Evolutionary conservation across 2,329 filamentous ascomycete genomes (phyloP), one percentile per base, ranked within the genome.

Genomic region (Venturia asperata): DNA sequence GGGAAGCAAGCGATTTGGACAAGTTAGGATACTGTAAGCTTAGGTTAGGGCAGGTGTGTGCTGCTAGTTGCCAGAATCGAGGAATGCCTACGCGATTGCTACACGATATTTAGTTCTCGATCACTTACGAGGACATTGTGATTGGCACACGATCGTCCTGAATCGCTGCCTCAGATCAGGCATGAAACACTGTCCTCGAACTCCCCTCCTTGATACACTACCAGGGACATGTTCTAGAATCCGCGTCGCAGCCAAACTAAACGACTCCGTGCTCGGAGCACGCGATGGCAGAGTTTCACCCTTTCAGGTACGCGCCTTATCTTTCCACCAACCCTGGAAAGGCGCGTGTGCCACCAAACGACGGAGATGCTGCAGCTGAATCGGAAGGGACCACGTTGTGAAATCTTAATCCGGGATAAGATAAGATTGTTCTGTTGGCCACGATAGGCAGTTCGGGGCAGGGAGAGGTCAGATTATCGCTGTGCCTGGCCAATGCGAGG

Each of bases 401-500:
- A 17, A 5, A 52, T 30, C 11, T 3, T 3, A 27, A 5, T 49
- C 21, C 13, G 10, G 47, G 30, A 13, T 24, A 13, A 58, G 52
- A 58, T 58, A 58, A 58, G 52, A 58, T 37, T 37, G 17, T 39
- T 39, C 52, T 37, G 27, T 15, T 58, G 27, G 15, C 17, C 52
- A 58, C 52, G 30, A 58, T 58, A 58, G 30, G 52, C 52, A 58
- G 30, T 58, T 58, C 15, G 52, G 52, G 19, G 52, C 52, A 56
- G 52, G 52, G 52, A 27, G 52, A 37, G 52, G 27, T 27, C 30
- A 58, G 27, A 58, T 58, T 58, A 37, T 58, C 52, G 30, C 52
- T n/a, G 0, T 30, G 52, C 52, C 15, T 58, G 52, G 52, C 52
- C 52, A 58, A 58, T 58, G 52, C 52, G 52, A 58, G 52, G 52